These are phyloP conservation scores for Solanum pinnatisectum DNA, from an alignment of 257 asterid species.

Conservation along the genomic window DNA sequence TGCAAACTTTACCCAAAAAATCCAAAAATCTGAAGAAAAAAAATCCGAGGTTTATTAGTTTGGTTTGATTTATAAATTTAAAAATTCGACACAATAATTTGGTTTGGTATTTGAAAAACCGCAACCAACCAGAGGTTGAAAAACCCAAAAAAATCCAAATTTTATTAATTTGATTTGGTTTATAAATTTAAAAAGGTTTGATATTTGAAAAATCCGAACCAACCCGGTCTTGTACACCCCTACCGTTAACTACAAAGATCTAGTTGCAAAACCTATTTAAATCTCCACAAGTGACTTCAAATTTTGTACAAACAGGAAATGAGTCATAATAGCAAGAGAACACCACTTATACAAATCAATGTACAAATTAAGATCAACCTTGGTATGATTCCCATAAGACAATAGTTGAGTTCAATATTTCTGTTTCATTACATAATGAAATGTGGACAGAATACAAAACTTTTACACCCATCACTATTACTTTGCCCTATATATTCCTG, in stretches of 20 bases:
- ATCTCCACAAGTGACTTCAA: neutral
- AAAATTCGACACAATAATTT: no score
- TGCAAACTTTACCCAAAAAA: no score
- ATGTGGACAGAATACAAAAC: neutral
- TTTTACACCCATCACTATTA: slow-evolving; percentile 1
- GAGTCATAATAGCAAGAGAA: neutral
- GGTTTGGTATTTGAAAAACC: no score
- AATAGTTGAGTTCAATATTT: neutral
- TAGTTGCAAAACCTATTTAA: neutral
- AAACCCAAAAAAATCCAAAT: no score
- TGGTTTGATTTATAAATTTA: no score
- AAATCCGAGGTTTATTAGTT: no score
- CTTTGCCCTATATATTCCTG: slow-evolving; percentile 8
- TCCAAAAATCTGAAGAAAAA: no score
- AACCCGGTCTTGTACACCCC: no score
- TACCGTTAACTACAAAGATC: neutral
- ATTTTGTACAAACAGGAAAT: neutral
- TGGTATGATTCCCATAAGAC: neutral
- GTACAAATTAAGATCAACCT: neutral
- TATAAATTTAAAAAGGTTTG: no score
- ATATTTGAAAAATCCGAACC: no score
- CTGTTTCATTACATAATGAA: neutral
- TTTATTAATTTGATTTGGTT: no score
- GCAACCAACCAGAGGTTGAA: no score
- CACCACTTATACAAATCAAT: neutral